Evolutionary conservation across 2,329 filamentous ascomycete species (phyloP).

Genomic region (Aspergillus melleus): DNA sequence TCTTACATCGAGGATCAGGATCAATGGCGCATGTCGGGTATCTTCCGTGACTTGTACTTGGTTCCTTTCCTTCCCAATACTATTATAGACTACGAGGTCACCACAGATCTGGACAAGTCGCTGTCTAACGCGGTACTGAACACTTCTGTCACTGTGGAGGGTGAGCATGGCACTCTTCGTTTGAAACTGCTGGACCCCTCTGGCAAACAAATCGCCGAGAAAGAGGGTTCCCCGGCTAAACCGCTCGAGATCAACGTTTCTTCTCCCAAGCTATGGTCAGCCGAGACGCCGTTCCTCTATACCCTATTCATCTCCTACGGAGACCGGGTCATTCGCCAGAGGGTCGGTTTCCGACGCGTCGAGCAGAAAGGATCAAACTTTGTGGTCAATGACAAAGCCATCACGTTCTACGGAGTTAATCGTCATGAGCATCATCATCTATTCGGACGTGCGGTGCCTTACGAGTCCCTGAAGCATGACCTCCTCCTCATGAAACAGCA

Average conservation of each 20-base stretch:
- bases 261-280: conserved; percentile 65
- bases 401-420: conserved; percentile 66
- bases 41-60: conserved; percentile 67
- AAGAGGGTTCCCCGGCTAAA: conserved; percentile 34
- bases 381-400: conserved; percentile 61
- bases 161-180: background rate
- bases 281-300: conserved; percentile 66
- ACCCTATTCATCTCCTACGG: conserved; percentile 47
- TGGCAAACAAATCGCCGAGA: conserved; percentile 53
- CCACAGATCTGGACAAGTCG: conserved; percentile 43
- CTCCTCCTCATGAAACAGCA: conserved; percentile 67
- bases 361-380: conserved; percentile 56
- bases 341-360: conserved; percentile 64
- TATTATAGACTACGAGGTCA: background rate
- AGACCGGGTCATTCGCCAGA: conserved; percentile 45
- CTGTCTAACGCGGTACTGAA: conserved; percentile 44
- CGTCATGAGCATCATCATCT: conserved; percentile 69
- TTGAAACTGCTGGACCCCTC: conserved; percentile 45
- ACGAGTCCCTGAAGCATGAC: conserved; percentile 62
- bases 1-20: conserved; percentile 70
- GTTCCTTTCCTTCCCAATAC: conserved; percentile 54
- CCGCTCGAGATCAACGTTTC: background rate
- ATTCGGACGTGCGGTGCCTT: conserved; percentile 62
- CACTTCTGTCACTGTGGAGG: conserved; percentile 40
- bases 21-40: conserved; percentile 67